Conservation (phyloP, 208 protist genomes). For the Acanthamoeba lenticulata region DNA sequence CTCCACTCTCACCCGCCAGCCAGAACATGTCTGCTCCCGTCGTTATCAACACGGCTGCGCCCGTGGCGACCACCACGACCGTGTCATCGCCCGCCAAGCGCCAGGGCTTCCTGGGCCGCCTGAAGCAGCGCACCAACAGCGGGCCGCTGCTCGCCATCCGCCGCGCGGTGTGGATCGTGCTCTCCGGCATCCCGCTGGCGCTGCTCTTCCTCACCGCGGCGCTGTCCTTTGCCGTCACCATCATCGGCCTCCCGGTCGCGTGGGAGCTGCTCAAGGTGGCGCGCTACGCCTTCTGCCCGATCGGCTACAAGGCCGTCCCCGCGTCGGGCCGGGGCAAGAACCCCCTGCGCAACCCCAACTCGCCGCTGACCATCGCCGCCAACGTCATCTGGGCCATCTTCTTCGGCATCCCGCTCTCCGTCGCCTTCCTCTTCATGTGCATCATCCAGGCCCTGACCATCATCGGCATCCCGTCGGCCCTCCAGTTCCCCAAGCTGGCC, state of each 20-base stretch:
- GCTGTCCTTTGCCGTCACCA: background rate
- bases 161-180: background rate
- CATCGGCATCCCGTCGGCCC: slow-evolving; percentile 12
- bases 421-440: slow-evolving; percentile 12
- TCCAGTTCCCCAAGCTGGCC: slow-evolving; percentile 32
- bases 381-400: slow-evolving; percentile 44
- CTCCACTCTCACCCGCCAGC: background rate
- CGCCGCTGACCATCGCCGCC: slow-evolving; percentile 8
- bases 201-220: background rate
- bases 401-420: slow-evolving; percentile 26
- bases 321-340: slow-evolving; percentile 21
- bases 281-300: background rate
- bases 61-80: background rate
- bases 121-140: background rate
- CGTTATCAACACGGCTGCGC: background rate
- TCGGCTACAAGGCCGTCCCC: slow-evolving; percentile 5
- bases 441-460: slow-evolving; percentile 34
- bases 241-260: slow-evolving; percentile 29
- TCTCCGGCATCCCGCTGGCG: background rate
- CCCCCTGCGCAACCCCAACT: background rate
- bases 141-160: background rate
- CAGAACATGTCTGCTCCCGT: background rate
- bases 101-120: background rate
- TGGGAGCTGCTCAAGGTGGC: slow-evolving; percentile 51
- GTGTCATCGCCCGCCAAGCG: background rate